These are phyloP conservation scores for Microcos paniculata DNA, from an alignment of 345 rosid species.

Conservation along the genomic window DNA sequence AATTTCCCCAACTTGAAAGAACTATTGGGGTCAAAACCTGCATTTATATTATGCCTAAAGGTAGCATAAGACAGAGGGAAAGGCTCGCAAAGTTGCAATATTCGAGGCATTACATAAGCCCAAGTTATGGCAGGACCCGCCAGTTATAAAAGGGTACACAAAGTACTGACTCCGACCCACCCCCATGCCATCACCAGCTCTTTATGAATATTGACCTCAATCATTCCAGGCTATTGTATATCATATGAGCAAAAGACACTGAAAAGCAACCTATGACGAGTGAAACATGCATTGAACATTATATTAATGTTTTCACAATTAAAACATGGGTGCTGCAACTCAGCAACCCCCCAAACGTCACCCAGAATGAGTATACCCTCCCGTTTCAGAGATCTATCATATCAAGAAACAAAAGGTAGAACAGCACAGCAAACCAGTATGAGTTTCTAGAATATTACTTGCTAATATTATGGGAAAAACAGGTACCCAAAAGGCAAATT, in stretches of 20 bases:
- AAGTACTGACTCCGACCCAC: background rate
- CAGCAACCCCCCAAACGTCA: background rate
- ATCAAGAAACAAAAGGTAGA: background rate
- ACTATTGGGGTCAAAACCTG: background rate
- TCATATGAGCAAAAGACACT: background rate
- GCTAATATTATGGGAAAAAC: background rate
- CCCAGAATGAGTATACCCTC: background rate
- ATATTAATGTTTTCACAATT: background rate
- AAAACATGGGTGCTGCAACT: background rate
- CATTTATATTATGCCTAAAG: background rate
- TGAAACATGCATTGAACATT: background rate
- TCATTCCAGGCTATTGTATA: background rate
- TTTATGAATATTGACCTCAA: background rate
- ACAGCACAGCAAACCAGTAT: background rate
- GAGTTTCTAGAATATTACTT: background rate
- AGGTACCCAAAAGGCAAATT: background rate
- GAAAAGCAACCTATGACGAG: conserved; percentile 3
- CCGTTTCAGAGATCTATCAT: background rate
- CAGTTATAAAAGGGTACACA: background rate
- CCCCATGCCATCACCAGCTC: background rate
- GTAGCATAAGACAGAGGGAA: background rate
- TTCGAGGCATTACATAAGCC: background rate
- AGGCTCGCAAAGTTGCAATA: background rate
- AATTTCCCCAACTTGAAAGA: too few relatives aligned
- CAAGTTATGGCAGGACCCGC: background rate